These are phyloP conservation scores for Vararia minispora DNA, from an alignment of 768 basidiomycete genomes.

Conservation along the genomic window DNA sequence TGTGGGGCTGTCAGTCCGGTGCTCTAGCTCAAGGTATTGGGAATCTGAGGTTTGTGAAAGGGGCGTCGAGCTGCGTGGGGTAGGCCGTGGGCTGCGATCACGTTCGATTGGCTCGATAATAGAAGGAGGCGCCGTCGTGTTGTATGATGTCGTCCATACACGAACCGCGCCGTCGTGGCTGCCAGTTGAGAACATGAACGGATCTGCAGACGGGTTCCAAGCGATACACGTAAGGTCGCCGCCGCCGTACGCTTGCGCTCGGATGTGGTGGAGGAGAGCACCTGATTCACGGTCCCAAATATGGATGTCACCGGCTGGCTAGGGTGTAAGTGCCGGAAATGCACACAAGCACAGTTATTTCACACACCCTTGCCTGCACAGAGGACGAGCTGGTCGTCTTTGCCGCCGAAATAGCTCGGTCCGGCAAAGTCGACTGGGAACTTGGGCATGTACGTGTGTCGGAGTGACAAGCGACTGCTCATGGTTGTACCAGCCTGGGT, in stretches of 20 bases:
- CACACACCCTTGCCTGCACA: slow-evolving; percentile 62
- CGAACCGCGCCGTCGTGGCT: slow-evolving; percentile 67
- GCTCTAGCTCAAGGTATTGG: slow-evolving; percentile 7
- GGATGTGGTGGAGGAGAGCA: slow-evolving; percentile 58
- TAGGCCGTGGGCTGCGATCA: slow-evolving; percentile 1
- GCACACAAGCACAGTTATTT: neutral
- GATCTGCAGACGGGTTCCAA: slow-evolving; percentile 62
- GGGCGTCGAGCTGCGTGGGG: slow-evolving; percentile 10
- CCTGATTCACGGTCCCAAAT: slow-evolving; percentile 83
- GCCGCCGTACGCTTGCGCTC: slow-evolving; percentile 47
- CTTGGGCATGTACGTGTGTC: slow-evolving; percentile 70
- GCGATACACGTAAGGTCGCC: slow-evolving; percentile 68
- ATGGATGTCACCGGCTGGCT: slow-evolving; percentile 65
- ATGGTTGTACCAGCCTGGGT: too few relatives aligned
- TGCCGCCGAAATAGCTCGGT: slow-evolving; percentile 74
- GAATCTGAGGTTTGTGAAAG: slow-evolving; percentile 7
- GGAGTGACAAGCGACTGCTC: slow-evolving; percentile 23
- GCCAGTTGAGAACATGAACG: slow-evolving; percentile 64
- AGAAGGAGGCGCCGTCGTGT: slow-evolving; percentile 7
- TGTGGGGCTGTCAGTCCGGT: slow-evolving; percentile 1
- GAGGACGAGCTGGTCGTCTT: slow-evolving; percentile 66
- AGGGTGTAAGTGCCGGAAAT: slow-evolving; percentile 3
- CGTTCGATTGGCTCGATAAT: too few relatives aligned
- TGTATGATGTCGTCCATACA: slow-evolving; percentile 47
- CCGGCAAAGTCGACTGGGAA: slow-evolving; percentile 63